Evolutionary conservation across 495 filamentous ascomycete genomes (phyloP).

Genomic region (Penicillium macrosclerotiorum): DNA sequence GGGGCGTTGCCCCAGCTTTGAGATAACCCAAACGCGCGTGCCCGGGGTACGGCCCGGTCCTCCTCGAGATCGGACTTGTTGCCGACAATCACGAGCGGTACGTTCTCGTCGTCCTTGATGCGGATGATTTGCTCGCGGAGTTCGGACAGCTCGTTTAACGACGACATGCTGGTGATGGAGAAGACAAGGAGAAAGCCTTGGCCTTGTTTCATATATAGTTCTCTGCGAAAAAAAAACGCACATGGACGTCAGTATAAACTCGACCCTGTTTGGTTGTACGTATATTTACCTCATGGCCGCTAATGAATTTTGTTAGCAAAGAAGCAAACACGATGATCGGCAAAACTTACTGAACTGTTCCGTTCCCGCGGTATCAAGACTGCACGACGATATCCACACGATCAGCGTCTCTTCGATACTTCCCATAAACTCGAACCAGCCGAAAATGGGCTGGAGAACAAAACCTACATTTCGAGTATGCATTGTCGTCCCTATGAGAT

Average conservation of each 20-base stretch:
- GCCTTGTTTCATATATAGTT: conserved; percentile 94
- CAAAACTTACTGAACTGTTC: conserved; percentile 88
- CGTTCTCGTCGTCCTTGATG: conserved; percentile 90
- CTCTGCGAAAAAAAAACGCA: conserved; percentile 48
- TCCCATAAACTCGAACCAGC: no score
- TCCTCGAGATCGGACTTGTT: conserved; percentile 97
- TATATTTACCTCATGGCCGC: conserved; percentile 67
- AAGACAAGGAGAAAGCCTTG: conserved; percentile 98
- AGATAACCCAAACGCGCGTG: conserved; percentile 80
- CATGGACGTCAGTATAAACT: conserved; percentile 5
- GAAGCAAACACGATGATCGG: conserved; percentile 14
- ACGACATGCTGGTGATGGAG: conserved; percentile 87
- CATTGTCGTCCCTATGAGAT: conserved; percentile 80
- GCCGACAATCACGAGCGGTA: conserved; percentile 94
- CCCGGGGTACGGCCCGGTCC: conserved; percentile 77
- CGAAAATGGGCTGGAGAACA: no score
- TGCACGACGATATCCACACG: conserved; percentile 26
- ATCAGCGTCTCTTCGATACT: conserved; percentile 1
- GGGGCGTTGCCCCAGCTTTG: conserved; percentile 88
- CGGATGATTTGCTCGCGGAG: conserved; percentile 94
- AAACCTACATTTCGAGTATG: conserved; percentile 86
- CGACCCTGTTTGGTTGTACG: conserved; percentile 2
- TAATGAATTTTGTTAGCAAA: conserved; percentile 37
- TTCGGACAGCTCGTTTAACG: conserved; percentile 80
- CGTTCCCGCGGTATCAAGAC: conserved; percentile 93